Conservation (phyloP, 257 asterid genomes). For the Solanum medicagineum region DNA sequence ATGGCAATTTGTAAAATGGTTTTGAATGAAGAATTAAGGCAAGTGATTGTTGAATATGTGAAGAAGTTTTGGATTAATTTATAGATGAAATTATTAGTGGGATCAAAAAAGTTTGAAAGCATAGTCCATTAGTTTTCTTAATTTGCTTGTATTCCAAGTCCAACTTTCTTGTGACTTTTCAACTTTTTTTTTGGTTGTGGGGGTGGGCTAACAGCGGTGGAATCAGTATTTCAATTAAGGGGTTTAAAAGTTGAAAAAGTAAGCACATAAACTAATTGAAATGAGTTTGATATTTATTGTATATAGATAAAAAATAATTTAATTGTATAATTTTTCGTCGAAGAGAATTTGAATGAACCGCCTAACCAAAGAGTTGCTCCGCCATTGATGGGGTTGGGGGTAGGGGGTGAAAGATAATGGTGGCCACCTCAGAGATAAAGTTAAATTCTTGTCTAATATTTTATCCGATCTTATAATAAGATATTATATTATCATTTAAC, state of each 20-base stretch:
- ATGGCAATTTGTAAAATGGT: neutral
- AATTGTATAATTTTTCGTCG: too few relatives aligned
- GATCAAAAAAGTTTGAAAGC: neutral
- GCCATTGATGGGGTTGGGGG: too few relatives aligned
- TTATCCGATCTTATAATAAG: neutral
- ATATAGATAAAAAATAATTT: too few relatives aligned
- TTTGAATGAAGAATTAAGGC: neutral
- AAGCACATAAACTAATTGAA: rapidly evolving
- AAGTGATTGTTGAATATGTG: neutral
- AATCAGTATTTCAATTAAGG: too few relatives aligned
- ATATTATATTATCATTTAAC: neutral
- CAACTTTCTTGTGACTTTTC: neutral
- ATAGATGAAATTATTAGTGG: neutral
- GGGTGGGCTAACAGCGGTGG: too few relatives aligned
- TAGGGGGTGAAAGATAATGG: neutral
- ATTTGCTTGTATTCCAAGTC: neutral
- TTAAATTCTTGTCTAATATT: too few relatives aligned
- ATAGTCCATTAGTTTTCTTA: neutral
- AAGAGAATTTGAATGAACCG: too few relatives aligned
- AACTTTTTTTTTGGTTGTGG: neutral
- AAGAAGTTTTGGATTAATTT: neutral
- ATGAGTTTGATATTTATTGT: too few relatives aligned
- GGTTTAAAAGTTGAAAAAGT: too few relatives aligned
- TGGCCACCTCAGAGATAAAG: neutral
- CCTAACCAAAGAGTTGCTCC: too few relatives aligned